phyloP scores from a whole-genome alignment of 257 asterid genomes.

The Petunia axillaris region DNA sequence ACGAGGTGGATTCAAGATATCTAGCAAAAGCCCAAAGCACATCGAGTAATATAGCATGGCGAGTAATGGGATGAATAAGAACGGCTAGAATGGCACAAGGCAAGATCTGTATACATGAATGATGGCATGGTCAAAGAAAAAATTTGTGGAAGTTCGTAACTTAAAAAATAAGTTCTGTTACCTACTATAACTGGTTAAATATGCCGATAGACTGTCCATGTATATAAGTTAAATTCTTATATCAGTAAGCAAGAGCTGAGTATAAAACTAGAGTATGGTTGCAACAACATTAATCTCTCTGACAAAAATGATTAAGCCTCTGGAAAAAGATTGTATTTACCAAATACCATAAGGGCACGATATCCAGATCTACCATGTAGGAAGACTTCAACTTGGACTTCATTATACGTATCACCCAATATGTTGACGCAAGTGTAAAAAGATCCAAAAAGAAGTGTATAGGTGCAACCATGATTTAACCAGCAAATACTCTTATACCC shows the following conservation, averaged over 20 bases:
- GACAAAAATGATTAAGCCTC: neutral
- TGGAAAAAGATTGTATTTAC: constrained; percentile 38
- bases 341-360: constrained; percentile 64
- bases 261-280: neutral
- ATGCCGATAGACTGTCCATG: too few relatives aligned
- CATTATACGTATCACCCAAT: constrained; percentile 88
- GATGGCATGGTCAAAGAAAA: too few relatives aligned
- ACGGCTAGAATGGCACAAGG: constrained; percentile 40
- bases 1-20: constrained; percentile 48
- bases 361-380: constrained; percentile 64
- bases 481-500: constrained; percentile 64
- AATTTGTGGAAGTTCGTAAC: too few relatives aligned
- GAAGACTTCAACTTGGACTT: constrained; percentile 67
- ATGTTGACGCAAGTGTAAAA: constrained; percentile 71
- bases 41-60: constrained; percentile 35
- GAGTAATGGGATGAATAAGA: constrained; percentile 39
- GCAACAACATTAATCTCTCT: neutral
- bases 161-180: too few relatives aligned
- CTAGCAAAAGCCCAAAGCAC: constrained; percentile 40
- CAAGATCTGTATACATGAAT: constrained; percentile 22
- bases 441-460: constrained; percentile 83
- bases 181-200: too few relatives aligned
- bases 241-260: neutral
- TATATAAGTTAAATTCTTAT: too few relatives aligned
- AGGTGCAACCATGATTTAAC: constrained; percentile 70